These are phyloP conservation scores for Psidium guajava DNA, from an alignment of 345 rosid genomes.

Conservation along the genomic window DNA sequence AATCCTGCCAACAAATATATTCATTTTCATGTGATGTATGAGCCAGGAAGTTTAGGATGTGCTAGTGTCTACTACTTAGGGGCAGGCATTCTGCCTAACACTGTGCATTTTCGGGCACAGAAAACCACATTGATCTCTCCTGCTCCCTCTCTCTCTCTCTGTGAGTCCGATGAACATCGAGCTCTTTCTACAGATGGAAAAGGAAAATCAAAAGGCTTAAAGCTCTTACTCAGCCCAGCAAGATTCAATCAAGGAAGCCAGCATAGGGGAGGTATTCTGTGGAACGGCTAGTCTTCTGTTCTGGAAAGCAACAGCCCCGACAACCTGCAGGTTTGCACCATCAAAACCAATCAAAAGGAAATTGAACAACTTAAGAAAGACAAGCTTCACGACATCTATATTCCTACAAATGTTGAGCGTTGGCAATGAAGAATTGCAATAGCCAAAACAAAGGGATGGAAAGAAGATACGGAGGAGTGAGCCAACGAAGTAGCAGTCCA, in stretches of 20 bases:
- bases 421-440: neutral
- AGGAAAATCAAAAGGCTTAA: neutral
- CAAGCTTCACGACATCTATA: neutral
- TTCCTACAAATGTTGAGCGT: neutral
- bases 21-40: neutral
- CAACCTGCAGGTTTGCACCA: conserved; percentile 41
- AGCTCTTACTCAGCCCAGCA: conserved; percentile 85
- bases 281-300: conserved; percentile 81
- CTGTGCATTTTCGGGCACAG: neutral
- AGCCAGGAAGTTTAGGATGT: neutral
- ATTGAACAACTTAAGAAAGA: neutral
- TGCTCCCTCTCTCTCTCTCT: neutral
- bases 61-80: neutral
- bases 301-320: conserved; percentile 99
- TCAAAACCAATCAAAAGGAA: neutral
- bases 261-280: conserved; percentile 49
- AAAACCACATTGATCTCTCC: neutral
- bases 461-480: neutral
- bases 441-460: neutral
- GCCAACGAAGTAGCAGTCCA: neutral
- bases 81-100: neutral
- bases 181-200: neutral
- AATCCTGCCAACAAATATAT: neutral
- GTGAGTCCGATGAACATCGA: neutral
- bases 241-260: conserved; percentile 89